Base-by-base conservation (phyloP, 805 yeast genomes). In the Cyberlindnera saturnus region DNA sequence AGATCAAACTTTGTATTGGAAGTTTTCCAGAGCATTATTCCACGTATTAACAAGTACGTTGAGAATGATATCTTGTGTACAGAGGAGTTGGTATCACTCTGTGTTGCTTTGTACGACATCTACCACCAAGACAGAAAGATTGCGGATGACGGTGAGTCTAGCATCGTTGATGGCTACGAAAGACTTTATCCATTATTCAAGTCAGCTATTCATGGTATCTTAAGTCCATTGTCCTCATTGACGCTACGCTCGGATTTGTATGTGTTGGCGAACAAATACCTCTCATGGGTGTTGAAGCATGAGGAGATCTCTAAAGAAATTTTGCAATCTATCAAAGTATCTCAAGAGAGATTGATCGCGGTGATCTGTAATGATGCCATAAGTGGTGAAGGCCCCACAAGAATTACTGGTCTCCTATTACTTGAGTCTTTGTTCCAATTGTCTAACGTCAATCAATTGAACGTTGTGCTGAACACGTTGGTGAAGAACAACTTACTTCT, bases 211-310 rank as follows among this genome's bases (percentile, higher is more conserved):
- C 71, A 74, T 43, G 95, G 96, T 5, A 76, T 91, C 3, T 69
- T 77, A 42, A 75, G 86, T 35, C 79, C 96, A 2, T 70, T 76
- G 33, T 72, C 95, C 0, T 77, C 89, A 0, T 70, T 85, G 4
- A 61, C 71, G 0, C 69, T 90, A 35, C 75, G 97, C 40, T 77
- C 95, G 0, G 93, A 89, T 55, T 69, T 91, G 36, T 91, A 91
- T 61, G 77, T 84, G 8, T 64, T 90, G 49, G 75, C 82, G 33
- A 83, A 79, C 59, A 79, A 76, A 53, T 86, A 80, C 51, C 60
- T 90, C 43, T 70, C 74, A 8, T 73, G 77, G 57, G 67, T 75
- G 1, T 57, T 73, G 44, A 60, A 59, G 3, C 71, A 71, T 40
- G 64, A 64, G 31, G 64, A 61, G 5, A 64, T 71, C 23, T 61